Percentiles rank a stretch among this genome's conserved stretches.
Evolutionary conservation across 1,139 yeast species (phyloP).

Genomic region (Yamadazyma atmosphaerica): DNA sequence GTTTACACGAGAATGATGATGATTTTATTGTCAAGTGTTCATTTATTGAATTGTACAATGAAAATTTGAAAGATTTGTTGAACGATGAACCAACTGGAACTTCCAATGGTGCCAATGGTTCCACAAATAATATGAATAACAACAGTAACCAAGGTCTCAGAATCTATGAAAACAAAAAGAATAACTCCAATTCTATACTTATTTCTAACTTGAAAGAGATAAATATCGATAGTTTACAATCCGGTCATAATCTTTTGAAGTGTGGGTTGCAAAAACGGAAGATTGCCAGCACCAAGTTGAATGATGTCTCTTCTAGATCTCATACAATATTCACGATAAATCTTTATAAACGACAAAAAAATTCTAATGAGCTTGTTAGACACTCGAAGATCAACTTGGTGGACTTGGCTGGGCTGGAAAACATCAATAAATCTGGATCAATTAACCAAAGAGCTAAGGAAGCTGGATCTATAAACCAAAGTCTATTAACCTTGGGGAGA

Average conservation of each 20-base stretch:
- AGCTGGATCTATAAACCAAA: conserved; percentile 87
- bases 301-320: conserved; percentile 68
- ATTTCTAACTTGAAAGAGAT: conserved; percentile 61
- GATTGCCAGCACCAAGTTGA: conserved; percentile 70
- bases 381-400: conserved; percentile 75
- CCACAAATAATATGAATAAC: conserved; percentile 20
- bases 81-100: conserved; percentile 33
- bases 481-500: conserved; percentile 77
- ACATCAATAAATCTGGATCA: conserved; percentile 78
- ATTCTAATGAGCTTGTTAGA: conserved; percentile 35
- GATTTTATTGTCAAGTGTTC: conserved; percentile 70
- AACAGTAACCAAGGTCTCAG: conserved; percentile 32
- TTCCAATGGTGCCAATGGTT: not conserved
- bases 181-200: conserved; percentile 19
- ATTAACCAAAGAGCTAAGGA: conserved; percentile 77
- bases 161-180: conserved; percentile 48
- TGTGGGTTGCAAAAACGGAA: conserved; percentile 58
- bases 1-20: conserved; percentile 26
- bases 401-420: conserved; percentile 89
- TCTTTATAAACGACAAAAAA: conserved; percentile 44
- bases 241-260: conserved; percentile 54
- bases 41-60: conserved; percentile 73
- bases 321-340: conserved; percentile 71
- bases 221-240: conserved; percentile 49
- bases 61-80: conserved; percentile 64